Conservation (phyloP, 257 asterid genomes). For the Jacaranda mimosifolia region DNA sequence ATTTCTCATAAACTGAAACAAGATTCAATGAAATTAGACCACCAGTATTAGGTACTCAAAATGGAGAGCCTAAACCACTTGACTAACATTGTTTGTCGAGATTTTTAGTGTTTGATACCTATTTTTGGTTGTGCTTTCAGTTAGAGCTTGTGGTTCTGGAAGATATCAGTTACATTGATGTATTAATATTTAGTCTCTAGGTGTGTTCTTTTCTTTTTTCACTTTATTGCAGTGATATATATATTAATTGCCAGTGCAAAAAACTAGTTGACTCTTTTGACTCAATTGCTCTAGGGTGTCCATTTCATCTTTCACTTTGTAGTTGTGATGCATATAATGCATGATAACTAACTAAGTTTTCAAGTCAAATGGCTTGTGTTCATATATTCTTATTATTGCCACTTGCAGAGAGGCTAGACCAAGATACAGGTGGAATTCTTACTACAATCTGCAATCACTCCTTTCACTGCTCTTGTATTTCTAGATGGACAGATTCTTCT, state of each 20-base stretch:
- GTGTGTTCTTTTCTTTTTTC: conserved; percentile 16
- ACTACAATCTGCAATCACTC: conserved; percentile 97
- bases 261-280: background rate
- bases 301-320: conserved; percentile 20
- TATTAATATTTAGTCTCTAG: background rate
- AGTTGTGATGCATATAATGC: conserved; percentile 24
- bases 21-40: background rate
- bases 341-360: conserved; percentile 22
- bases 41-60: background rate
- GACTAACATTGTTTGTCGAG: background rate
- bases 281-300: conserved; percentile 12
- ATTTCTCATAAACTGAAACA: conserved; percentile 5
- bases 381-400: conserved; percentile 32
- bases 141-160: conserved; percentile 29
- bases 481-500: conserved; percentile 98
- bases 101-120: conserved; percentile 2
- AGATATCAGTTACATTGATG: conserved; percentile 18
- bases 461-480: conserved; percentile 98
- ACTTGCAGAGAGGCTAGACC: conserved; percentile 87
- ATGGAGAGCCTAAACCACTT: conserved; percentile 23
- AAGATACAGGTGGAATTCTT: conserved; percentile 87
- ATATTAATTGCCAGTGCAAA: conserved; percentile 11
- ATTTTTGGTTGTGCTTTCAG: conserved; percentile 8
- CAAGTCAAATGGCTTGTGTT: conserved; percentile 26
- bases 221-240: conserved; percentile 10